Evolutionary conservation across 1,284 basidiomycete genomes (phyloP), one percentile per base, ranked within the genome.

Genomic region (Fomes fomentarius): DNA sequence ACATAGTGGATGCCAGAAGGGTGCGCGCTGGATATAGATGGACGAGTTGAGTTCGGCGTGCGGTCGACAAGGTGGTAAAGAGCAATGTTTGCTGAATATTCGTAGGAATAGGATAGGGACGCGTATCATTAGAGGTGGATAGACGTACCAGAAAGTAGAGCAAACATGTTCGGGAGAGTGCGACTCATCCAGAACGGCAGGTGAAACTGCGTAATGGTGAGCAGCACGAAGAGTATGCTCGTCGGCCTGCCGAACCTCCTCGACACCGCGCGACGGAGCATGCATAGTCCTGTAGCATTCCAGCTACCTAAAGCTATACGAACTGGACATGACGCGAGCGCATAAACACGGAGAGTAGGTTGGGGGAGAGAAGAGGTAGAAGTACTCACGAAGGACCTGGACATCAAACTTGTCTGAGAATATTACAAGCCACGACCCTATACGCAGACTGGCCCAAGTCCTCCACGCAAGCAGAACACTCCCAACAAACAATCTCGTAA

Each of bases 161-260:
- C 94, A 58, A 95, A 85, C 83, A 95, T 96, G 70, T 99, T 99
- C 0, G 96, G 96, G 14, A 98, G 74, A 0, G 96, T 97, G 42
- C 96, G 77, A 3, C 94, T 86, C 73, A 93, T 90, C 88, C 94
- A 99, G 71, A 94, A 99, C 3, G 88, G 86, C 11, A 95, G 71
- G 70, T 98, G 96, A 68, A 98, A 98, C 69, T 97, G 94, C 0
- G 84, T 83, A 54, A 86, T 81, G 1, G 87, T 86, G 21, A 97
- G 67, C 0, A 94, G 54, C 1, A 83, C 70, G 68, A 89, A 94
- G 62, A 86, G 80, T 8, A 79, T 65, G 4, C 85, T 75, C 0
- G 86, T 80, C 3, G 70, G 67, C 2, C 73, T 69, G 7, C 90
- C 91, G 62, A 87, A 95, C 12, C 87, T 81, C 9, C 74, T 74